A percentile compares a stretch with the other conserved stretches of the same genome.
phyloP scores from a whole-genome alignment of 768 basidiomycete genomes.

The Russula lepida region DNA sequence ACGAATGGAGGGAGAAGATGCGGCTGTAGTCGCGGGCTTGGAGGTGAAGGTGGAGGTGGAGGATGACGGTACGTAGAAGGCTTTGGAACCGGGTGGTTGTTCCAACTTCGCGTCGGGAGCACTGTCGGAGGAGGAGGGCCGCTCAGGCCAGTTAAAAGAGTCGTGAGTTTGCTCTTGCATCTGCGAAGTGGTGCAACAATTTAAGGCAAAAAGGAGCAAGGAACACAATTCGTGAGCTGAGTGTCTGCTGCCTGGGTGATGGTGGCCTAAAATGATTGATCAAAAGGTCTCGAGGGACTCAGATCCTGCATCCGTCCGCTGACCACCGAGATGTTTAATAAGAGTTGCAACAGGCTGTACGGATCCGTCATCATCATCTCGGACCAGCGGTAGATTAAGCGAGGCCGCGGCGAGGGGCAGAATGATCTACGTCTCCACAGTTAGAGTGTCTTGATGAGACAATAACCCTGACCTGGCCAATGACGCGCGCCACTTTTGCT shows the following conservation, averaged over 20 bases:
- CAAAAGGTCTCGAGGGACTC: constrained; percentile 30
- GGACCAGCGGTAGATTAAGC: constrained; percentile 20
- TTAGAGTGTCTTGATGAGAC: constrained; percentile 13
- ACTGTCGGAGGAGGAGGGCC: constrained; percentile 23
- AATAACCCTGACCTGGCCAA: constrained; percentile 12
- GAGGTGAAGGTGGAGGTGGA: constrained; percentile 20
- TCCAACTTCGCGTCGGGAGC: constrained; percentile 13
- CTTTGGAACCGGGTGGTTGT: constrained; percentile 5
- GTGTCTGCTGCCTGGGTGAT: constrained; percentile 25
- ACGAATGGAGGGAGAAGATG: constrained; percentile 12
- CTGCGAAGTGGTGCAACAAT: constrained; percentile 24
- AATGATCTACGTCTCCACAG: constrained; percentile 19
- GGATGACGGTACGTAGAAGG: constrained; percentile 44
- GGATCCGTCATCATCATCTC: constrained; percentile 21
- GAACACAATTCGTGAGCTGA: constrained; percentile 13
- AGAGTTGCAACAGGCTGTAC: constrained; percentile 25
- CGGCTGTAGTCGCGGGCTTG: constrained; percentile 11
- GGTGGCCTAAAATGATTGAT: constrained; percentile 26
- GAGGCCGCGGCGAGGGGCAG: constrained; percentile 19
- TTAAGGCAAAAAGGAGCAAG: constrained; percentile 15
- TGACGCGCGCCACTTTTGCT: constrained; percentile 7
- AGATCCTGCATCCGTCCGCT: constrained; percentile 22
- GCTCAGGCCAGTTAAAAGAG: constrained; percentile 30
- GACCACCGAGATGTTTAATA: constrained; percentile 21
- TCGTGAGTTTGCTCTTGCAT: constrained; percentile 22